Evolutionary conservation across 345 rosid genomes (phyloP).

Genomic region (Syzygium jambos): DNA sequence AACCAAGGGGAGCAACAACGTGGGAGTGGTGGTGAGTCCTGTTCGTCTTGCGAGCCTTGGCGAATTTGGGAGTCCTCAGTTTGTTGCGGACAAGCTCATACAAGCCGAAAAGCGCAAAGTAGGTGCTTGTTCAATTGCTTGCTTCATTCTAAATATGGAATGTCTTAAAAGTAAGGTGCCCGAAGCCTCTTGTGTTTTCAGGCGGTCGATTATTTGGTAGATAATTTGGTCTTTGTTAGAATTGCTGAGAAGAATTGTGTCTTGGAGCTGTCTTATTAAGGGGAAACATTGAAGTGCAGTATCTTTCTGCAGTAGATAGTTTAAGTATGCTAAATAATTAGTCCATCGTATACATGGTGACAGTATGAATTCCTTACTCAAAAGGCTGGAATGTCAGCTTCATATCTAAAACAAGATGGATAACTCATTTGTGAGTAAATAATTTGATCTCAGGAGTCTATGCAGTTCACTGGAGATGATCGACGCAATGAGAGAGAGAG

Average conservation of each 20-base stretch:
- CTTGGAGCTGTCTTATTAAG: not conserved
- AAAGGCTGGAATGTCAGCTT: not conserved
- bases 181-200: not conserved
- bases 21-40: slow-evolving; percentile 83
- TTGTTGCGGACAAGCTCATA: slow-evolving; percentile 80
- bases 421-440: not conserved
- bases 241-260: not conserved
- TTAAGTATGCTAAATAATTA: not conserved
- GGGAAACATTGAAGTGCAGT: not conserved
- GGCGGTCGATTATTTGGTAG: not conserved
- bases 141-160: not conserved
- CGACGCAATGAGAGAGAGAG: not conserved
- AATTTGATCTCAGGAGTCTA: not conserved
- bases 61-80: slow-evolving; percentile 72
- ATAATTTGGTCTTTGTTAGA: not conserved
- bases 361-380: not conserved
- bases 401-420: not conserved
- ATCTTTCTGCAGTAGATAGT: not conserved
- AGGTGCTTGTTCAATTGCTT: not conserved
- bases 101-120: slow-evolving; percentile 86
- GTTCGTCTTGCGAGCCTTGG: slow-evolving; percentile 68
- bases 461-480: not conserved
- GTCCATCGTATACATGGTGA: not conserved
- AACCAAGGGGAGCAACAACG: slow-evolving; percentile 55
- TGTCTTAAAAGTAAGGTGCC: not conserved